A percentile compares a stretch with the other conserved stretches of the same genome.
phyloP scores from a whole-genome alignment of 192 early-diverging fungal species.

The Linnemannia elongata region DNA sequence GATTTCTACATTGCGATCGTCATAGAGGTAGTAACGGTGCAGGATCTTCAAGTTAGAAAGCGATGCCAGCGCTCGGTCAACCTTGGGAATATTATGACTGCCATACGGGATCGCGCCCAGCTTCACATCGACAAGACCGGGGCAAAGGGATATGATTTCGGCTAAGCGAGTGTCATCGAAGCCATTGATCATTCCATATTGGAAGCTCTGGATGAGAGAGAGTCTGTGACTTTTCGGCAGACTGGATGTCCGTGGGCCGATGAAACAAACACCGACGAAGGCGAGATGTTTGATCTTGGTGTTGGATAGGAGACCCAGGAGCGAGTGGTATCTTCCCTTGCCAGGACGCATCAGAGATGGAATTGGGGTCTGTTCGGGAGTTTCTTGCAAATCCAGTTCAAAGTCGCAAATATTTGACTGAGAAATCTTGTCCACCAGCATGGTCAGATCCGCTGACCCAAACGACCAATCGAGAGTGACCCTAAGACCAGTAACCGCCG shows the following conservation, averaged over 20 bases:
- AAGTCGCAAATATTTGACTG: background rate
- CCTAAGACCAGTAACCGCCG: slow-evolving; percentile 2
- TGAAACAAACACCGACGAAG: background rate
- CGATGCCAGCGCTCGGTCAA: background rate
- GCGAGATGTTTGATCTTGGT: background rate
- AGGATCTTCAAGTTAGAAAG: background rate
- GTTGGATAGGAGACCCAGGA: background rate
- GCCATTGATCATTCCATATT: no score
- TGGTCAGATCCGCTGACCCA: background rate
- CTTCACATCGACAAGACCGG: no score
- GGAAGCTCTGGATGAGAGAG: no score
- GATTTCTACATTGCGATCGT: background rate
- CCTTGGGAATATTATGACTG: no score
- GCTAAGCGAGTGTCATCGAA: no score
- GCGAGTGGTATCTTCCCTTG: slow-evolving; percentile 11
- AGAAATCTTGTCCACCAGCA: background rate
- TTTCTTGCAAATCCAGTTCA: background rate
- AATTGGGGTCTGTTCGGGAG: background rate
- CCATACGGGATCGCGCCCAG: no score
- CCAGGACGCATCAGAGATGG: background rate
- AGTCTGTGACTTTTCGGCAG: no score
- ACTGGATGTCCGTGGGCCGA: no score
- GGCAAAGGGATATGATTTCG: no score
- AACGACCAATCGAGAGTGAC: background rate
- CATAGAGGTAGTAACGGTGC: background rate